Base-by-base conservation (phyloP, 257 asterid species). In the Anisodus tanguticus region DNA sequence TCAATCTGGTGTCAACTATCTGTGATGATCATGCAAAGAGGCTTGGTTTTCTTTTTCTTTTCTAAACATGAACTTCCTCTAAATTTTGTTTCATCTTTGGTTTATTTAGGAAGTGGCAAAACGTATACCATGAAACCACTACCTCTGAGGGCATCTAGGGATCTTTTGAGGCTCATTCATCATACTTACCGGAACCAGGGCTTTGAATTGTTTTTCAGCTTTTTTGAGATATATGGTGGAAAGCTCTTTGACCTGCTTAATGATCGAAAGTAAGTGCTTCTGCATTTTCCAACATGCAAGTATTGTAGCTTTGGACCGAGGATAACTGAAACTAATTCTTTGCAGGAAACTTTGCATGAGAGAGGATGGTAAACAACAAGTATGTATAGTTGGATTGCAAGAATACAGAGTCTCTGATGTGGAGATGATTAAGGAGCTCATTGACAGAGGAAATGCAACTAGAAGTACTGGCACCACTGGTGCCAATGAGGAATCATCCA, bases 381-480 rank as follows among this genome's bases (percentile, higher is more conserved):
- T 90, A 10, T 88, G 91, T 80, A 90, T 90, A 67, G 92, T 90
- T 37, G 92, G 92, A 47, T 86, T 90, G 86, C 91, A 85, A 83
- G 92, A 90, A 84, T 88, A 85, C 87, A 88, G 89, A 79, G 92
- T 88, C 43, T 81, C 89, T 13, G 92, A 90, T 22, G 92, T 90
- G 80, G 92, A 90, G 87, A 93, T 90, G 45, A 91, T 97, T 77
- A 93, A 92, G 88, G 98, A 97, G 85, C 97, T 95, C 62, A 97
- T 97, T 87, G 99, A 97, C 91, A 95, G 85, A 93, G 99, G 99
- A 80, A 97, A 81, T 85, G 90, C 95, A 47, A 85, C 98, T 51
- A 93, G 99, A 90, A 97, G 99, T 87, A 97, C 97, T 3, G 99
- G 99, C 67, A 94, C 97, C 84, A 97, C 99, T 13, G 99, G 99